Evolutionary conservation across 2,329 filamentous ascomycete genomes (phyloP).

Genomic region (Ophidiomyces ophidiicola): DNA sequence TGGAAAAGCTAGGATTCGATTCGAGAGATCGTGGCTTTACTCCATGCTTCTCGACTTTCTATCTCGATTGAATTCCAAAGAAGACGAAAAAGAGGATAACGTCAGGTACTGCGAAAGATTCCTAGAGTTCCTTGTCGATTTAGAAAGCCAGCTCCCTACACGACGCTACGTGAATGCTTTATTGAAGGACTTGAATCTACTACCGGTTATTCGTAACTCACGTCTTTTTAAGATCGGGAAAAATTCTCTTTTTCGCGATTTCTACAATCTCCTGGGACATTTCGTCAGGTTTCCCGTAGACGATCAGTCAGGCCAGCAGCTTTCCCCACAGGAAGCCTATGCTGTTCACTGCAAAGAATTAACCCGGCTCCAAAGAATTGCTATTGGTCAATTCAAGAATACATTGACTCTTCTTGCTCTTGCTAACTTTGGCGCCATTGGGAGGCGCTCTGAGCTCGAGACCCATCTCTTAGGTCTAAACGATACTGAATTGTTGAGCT

Average conservation of each 20-base stretch:
- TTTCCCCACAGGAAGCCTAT: conserved; percentile 60
- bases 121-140: conserved; percentile 74
- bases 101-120: conserved; percentile 84
- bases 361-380: conserved; percentile 64
- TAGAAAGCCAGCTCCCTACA: conserved; percentile 88
- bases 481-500: conserved; percentile 58
- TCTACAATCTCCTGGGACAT: conserved; percentile 68
- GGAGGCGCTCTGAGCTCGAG: conserved; percentile 65
- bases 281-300: conserved; percentile 84
- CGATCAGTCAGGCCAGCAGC: conserved; percentile 72
- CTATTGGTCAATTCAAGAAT: conserved; percentile 71
- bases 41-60: conserved; percentile 75
- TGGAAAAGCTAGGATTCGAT: conserved; percentile 66
- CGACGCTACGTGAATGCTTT: conserved; percentile 85
- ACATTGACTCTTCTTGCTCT: conserved; percentile 85
- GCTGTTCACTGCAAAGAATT: conserved; percentile 66
- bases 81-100: conserved; percentile 42
- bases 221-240: conserved; percentile 63
- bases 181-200: conserved; percentile 69
- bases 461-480: conserved; percentile 59
- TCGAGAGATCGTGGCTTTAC: conserved; percentile 90
- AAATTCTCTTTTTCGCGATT: conserved; percentile 66
- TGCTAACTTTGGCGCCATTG: conserved; percentile 82
- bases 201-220: conserved; percentile 66
- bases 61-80: conserved; percentile 51